These are phyloP conservation scores for Salix suchowensis DNA, from an alignment of 345 rosid genomes.

Conservation along the genomic window DNA sequence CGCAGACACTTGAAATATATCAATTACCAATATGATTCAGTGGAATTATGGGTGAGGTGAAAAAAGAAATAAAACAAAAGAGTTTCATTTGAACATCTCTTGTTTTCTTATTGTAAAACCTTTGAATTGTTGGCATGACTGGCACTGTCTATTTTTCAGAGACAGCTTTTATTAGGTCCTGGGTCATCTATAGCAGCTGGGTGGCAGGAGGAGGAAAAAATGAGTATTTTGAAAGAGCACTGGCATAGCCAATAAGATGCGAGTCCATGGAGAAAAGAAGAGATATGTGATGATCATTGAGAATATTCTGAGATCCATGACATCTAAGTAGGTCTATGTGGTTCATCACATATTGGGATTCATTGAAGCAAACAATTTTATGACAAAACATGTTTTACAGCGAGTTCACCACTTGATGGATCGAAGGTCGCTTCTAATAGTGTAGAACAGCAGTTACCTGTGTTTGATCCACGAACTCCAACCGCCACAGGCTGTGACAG, in stretches of 20 bases:
- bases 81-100: conserved; percentile 2
- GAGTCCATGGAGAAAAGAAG: no score
- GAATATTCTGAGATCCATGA: no score
- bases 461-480: conserved; percentile 15
- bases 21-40: not conserved
- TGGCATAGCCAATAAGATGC: no score
- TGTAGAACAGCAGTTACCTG: conserved; percentile 27
- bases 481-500: conserved; percentile 55
- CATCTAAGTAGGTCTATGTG: no score
- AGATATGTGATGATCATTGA: no score
- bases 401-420: conserved; percentile 56
- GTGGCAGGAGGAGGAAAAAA: conserved; percentile 72
- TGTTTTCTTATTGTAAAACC: not conserved
- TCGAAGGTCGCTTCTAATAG: conserved; percentile 59
- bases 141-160: not conserved
- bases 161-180: conserved; percentile 57
- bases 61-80: conserved; percentile 1
- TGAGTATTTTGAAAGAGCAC: no score
- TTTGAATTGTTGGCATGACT: conserved; percentile 13
- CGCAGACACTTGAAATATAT: not conserved
- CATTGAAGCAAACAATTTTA: not conserved
- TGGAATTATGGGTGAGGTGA: not conserved
- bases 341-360: no score
- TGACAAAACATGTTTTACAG: conserved; percentile 28
- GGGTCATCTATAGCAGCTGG: conserved; percentile 77